Conservation (phyloP, 78 protist genomes). For the Abeoforma whisleri region DNA sequence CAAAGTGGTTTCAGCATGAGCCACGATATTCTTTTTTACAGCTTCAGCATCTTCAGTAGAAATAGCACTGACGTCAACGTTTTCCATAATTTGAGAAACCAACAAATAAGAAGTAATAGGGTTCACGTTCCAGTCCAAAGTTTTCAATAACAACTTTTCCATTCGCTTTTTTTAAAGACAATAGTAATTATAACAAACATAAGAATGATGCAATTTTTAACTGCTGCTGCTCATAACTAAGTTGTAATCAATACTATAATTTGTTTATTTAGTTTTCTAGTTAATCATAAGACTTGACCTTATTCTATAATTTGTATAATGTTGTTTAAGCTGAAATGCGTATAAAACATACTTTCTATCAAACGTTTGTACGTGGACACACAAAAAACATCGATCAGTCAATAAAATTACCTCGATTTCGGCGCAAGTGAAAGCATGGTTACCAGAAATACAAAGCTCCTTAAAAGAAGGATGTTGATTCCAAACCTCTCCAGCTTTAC, state of each 20-base stretch:
- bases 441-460: constrained; percentile 3
- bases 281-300: too few species aligned
- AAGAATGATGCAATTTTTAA: background rate
- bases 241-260: too few species aligned
- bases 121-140: background rate
- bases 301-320: background rate
- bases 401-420: constrained; percentile 29
- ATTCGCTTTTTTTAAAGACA: background rate
- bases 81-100: background rate
- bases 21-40: too few species aligned
- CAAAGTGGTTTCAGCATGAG: too few species aligned
- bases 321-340: background rate
- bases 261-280: too few species aligned
- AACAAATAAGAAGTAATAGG: background rate
- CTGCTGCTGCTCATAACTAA: too few species aligned
- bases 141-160: background rate
- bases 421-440: constrained; percentile 7
- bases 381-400: too few species aligned
- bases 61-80: too few species aligned
- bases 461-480: constrained; percentile 26
- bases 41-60: too few species aligned
- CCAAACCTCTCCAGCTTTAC: constrained; percentile 37
- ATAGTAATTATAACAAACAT: background rate
- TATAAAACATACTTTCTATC: background rate
- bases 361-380: too few species aligned